Evolutionary conservation across 2,329 filamentous ascomycete species (phyloP).

Genomic region (Septoria linicola): DNA sequence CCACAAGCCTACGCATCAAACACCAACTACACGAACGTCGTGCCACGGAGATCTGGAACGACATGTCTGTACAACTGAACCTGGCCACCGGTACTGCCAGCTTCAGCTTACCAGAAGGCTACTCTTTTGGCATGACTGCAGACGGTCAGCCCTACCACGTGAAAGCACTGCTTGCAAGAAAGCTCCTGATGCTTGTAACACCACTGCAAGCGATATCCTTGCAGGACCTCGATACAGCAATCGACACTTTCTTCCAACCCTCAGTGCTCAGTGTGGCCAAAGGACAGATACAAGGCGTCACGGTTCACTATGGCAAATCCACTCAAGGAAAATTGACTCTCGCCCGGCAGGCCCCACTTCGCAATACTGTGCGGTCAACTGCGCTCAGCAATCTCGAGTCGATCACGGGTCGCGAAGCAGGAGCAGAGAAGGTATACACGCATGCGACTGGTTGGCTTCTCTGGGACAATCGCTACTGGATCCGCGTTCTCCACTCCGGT

Average conservation of each 20-base stretch:
- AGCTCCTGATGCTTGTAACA: slow-evolving; percentile 51
- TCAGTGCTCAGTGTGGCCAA: slow-evolving; percentile 29
- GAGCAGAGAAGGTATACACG: neutral
- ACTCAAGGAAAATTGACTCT: neutral
- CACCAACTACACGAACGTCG: slow-evolving; percentile 49
- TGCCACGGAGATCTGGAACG: slow-evolving; percentile 53
- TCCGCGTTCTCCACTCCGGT: slow-evolving; percentile 41
- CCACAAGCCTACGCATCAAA: slow-evolving; percentile 36
- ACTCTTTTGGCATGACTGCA: neutral
- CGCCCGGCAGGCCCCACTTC: neutral
- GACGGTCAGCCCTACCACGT: slow-evolving; percentile 13
- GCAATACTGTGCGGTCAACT: neutral
- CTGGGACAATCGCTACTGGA: slow-evolving; percentile 59
- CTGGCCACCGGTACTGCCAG: slow-evolving; percentile 35
- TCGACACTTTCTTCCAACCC: slow-evolving; percentile 40
- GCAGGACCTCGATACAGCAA: slow-evolving; percentile 44
- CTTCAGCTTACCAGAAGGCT: slow-evolving; percentile 10
- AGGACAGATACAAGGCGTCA: neutral
- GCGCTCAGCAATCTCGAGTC: neutral
- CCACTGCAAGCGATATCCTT: slow-evolving; percentile 48
- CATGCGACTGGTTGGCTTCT: slow-evolving; percentile 41
- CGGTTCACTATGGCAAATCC: neutral
- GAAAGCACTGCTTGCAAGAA: slow-evolving; percentile 49
- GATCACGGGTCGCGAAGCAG: too few species aligned
- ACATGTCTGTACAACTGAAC: slow-evolving; percentile 49